Evolutionary conservation across 495 filamentous ascomycete genomes (phyloP).

Genomic region (Aspergillus kassunensis): DNA sequence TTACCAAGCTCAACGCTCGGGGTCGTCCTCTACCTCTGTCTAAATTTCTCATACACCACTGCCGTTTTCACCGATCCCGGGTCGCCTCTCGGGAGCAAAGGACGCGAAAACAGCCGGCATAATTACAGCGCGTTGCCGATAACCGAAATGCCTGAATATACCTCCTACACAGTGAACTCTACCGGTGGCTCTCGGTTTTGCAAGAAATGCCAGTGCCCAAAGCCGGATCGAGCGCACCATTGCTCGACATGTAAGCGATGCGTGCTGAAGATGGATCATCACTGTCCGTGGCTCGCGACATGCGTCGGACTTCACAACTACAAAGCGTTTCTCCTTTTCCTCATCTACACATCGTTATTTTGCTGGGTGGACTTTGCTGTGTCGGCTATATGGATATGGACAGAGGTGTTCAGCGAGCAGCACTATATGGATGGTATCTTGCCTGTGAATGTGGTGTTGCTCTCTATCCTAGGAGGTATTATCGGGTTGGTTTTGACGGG

Average conservation of each 20-base stretch:
- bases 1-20: conserved; percentile 53
- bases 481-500: conserved; percentile 84
- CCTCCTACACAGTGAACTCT: conserved; percentile 83
- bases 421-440: conserved; percentile 62
- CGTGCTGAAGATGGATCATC: conserved; percentile 98
- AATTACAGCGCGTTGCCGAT: conserved; percentile 64
- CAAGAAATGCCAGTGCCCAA: conserved; percentile 92
- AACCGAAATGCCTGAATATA: conserved; percentile 55
- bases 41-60: conserved; percentile 82
- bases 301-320: conserved; percentile 93
- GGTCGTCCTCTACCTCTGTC: conserved; percentile 67
- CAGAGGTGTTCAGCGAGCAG: conserved; percentile 66
- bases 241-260: conserved; percentile 90
- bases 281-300: conserved; percentile 96
- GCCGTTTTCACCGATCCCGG: conserved; percentile 93
- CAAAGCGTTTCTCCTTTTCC: conserved; percentile 90
- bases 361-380: conserved; percentile 76
- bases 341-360: conserved; percentile 86
- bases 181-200: conserved; percentile 83
- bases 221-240: conserved; percentile 95
- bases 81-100: conserved; percentile 49
- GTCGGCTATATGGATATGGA: conserved; percentile 73
- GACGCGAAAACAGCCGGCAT: conserved; percentile 27
- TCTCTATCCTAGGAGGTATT: conserved; percentile 82
- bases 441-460: conserved; percentile 85